Conservation (phyloP, 2,329 filamentous ascomycete species). For the Colletotrichum sp. region DNA sequence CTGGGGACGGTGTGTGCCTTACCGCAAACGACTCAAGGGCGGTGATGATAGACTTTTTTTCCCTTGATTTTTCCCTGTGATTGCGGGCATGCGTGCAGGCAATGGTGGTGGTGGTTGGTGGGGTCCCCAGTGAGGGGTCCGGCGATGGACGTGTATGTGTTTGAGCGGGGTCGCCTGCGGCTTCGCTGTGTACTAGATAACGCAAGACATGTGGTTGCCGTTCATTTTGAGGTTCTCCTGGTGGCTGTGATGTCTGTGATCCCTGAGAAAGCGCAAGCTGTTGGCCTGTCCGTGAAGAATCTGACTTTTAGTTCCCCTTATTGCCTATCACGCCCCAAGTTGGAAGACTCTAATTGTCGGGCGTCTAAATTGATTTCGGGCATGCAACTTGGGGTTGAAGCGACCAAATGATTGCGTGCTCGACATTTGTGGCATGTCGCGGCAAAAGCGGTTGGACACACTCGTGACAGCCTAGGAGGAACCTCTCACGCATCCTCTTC, state of each 20-base stretch:
- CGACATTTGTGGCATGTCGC: too few species aligned
- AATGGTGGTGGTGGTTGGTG: background rate
- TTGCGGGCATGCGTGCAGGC: background rate
- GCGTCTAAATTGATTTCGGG: background rate
- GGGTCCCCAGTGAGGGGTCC: background rate
- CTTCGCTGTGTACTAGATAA: slow-evolving; percentile 15
- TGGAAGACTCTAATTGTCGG: background rate
- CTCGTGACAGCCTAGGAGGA: background rate
- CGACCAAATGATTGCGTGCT: too few species aligned
- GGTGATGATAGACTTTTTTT: slow-evolving; percentile 16
- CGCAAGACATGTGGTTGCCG: slow-evolving; percentile 15
- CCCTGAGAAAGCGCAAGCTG: background rate
- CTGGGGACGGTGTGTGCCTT: background rate
- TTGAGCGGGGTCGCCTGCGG: background rate
- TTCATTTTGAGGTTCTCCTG: background rate
- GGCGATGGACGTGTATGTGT: slow-evolving; percentile 6
- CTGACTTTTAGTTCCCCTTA: background rate
- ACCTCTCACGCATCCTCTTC: background rate
- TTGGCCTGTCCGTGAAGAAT: background rate
- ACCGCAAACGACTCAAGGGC: background rate
- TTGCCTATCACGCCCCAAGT: background rate
- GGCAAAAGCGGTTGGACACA: background rate
- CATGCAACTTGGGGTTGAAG: fast-evolving
- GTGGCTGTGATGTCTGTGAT: background rate
- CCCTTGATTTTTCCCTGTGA: background rate